A percentile compares a stretch with the other conserved stretches of the same genome.
phyloP scores from a whole-genome alignment of 2,329 filamentous ascomycete genomes.

The Cercospora citrullina region DNA sequence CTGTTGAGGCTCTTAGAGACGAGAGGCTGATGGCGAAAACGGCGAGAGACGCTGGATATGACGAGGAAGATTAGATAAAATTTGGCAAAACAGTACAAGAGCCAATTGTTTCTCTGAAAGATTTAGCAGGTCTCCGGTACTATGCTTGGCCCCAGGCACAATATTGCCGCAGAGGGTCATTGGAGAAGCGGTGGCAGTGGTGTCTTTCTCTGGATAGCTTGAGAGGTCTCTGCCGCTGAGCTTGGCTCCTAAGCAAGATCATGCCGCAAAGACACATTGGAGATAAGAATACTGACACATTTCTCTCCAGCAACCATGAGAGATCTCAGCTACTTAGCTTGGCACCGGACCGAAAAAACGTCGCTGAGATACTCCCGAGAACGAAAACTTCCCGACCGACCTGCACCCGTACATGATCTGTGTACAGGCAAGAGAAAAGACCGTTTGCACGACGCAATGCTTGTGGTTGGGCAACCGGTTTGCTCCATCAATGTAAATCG shows the following conservation, averaged over 20 bases:
- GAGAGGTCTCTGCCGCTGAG: background rate
- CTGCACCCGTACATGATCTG: background rate
- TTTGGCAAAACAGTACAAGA: background rate
- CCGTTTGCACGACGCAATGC: background rate
- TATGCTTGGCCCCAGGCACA: background rate
- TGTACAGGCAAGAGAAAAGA: background rate
- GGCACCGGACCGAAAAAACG: background rate
- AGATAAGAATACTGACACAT: background rate
- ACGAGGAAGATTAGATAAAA: background rate
- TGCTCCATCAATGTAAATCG: background rate
- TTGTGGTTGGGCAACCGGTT: background rate
- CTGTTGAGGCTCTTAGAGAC: conserved; percentile 29
- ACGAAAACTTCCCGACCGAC: background rate
- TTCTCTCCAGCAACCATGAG: background rate
- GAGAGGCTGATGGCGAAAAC: conserved; percentile 9
- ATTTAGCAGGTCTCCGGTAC: background rate
- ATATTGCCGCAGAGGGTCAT: background rate
- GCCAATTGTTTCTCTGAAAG: background rate
- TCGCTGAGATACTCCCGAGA: background rate
- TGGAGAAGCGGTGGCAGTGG: background rate
- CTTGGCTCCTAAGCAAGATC: background rate
- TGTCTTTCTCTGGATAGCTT: background rate
- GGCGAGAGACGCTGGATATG: background rate
- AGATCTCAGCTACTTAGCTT: background rate
- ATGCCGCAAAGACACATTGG: background rate